Conservation (phyloP, 202 grass and related monocot genomes). For the Thinopyrum obtusiflorum region DNA sequence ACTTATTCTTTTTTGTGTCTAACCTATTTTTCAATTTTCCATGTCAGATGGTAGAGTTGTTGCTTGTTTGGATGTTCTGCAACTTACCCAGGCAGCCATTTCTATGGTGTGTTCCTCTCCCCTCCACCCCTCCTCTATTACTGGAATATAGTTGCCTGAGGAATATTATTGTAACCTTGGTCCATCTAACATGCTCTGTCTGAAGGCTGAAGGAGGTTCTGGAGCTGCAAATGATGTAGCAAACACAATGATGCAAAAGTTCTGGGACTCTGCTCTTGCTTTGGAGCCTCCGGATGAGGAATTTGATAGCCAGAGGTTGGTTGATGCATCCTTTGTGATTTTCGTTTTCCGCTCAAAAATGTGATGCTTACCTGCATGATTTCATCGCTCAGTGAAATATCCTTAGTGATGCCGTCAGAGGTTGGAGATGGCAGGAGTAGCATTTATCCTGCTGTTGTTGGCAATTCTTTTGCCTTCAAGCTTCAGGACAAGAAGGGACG, state of each 20-base stretch:
- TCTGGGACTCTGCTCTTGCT: constrained; percentile 94
- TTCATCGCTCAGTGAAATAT: constrained; percentile 58
- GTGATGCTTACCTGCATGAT: constrained; percentile 28
- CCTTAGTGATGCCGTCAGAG: constrained; percentile 68
- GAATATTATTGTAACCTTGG: background rate
- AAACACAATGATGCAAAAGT: constrained; percentile 87
- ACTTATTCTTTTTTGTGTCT: constrained; percentile 15
- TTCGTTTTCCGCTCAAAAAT: constrained; percentile 19
- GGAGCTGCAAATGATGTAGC: constrained; percentile 70
- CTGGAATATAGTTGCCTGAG: background rate
- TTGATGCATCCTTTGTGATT: constrained; percentile 23
- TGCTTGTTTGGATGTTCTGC: constrained; percentile 97
- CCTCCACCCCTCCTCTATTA: background rate
- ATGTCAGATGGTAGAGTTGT: constrained; percentile 60
- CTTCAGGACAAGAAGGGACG: constrained; percentile 70
- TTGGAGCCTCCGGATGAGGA: constrained; percentile 70
- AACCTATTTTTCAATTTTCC: constrained; percentile 10
- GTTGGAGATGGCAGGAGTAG: constrained; percentile 51
- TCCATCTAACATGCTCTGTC: constrained; percentile 19
- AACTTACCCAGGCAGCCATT: constrained; percentile 91
- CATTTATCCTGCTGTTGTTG: constrained; percentile 60
- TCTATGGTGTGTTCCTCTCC: constrained; percentile 60
- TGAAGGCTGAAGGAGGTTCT: constrained; percentile 71
- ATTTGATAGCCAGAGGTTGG: constrained; percentile 75
- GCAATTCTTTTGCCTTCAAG: constrained; percentile 79